Evolutionary conservation across 1,284 basidiomycete genomes (phyloP), one percentile per base, ranked within the genome.

Genomic region (Pseudozyma thailandica): DNA sequence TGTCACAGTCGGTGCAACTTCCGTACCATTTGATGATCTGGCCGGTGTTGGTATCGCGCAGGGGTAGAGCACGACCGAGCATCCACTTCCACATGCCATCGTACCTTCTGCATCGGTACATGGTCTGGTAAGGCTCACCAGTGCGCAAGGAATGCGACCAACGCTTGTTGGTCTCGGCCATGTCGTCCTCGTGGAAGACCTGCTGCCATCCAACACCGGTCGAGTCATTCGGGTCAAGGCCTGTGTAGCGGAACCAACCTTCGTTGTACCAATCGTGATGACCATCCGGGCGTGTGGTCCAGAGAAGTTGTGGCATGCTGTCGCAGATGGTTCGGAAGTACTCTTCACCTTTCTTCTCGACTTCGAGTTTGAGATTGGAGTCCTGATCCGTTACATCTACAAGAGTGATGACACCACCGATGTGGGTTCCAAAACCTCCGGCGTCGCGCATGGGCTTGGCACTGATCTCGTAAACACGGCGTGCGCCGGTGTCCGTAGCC

Each of bases 91-190:
- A 82, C 15, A 50, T 42, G 20, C 81, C 82, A 50, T 83, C 81
- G 30, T 75, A 56, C 30, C 72, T 58, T 39, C 65, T 54, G 64
- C 74, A 69, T 6, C 83, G 76, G 60, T 84, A 83, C 58, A 83
- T 82, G 51, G 76, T 74, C 41, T 74, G 71, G 57, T 84, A 84
- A 0, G 77, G 77, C 25, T 83, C 82, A 23, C 83, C 83, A 0
- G 82, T 83, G 35, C 80, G 79, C 47, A 84, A 72, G 5, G 79
- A 83, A 35, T 82, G 77, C 2, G 69, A 68, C 83, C 83, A 84
- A 5, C 75, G 68, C 18, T 60, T 58, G 33, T 74, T 62, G 16
- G 74, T 64, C 31, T 73, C 70, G 2, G 74, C 69, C 80, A 83
- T 82, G 50, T 83, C 83, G 27, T 84, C 83, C 50, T 74, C 69